Evolutionary conservation across 1,284 basidiomycete genomes (phyloP), one percentile per base, ranked within the genome.

Genomic region (Macrocybe sp.): DNA sequence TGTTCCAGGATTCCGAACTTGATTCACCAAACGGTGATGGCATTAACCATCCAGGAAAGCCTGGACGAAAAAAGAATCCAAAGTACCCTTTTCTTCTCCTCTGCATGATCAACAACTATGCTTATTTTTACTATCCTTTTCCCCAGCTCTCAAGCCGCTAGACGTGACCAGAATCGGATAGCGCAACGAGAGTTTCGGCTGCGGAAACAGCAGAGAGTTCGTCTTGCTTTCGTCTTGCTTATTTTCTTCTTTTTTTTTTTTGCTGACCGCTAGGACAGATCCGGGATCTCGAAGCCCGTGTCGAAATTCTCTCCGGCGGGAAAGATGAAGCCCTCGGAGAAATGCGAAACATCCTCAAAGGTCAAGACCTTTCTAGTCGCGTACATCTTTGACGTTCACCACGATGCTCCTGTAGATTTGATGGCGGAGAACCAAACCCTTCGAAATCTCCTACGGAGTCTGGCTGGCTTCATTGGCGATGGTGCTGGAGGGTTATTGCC

Each of bases 171-270:
- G 67, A 96, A 96, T 63, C 79, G 93, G 48, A 92, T 95, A 50
- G 92, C 92, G 1, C 93, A 96, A 65, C 81, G 92, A 42, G 92
- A 96, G 66, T 96, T 96, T 59, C 81, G 92, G 37, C 73, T 93
- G 46, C 75, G 92, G 56, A 95, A 95, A 64, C 92, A 94, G 64
- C 90, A 91, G 58, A 77, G 85, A 64, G 83, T 84, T 51, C 55
- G 74, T 63, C 28, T 39, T 22, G 34, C 40, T 36, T 6, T 49
- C 41, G 31, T 37, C 44, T 28, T 44, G 31, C 47, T 22, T 41
- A 49, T 38, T 10, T 41, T 33, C 22, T 41, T 33, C 7, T n/a
- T 31, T 32, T 31, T 45, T 48, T 50, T 38, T 49, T 30, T 44
- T 36, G 37, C 22, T 30, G 40, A 42, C 44, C 38, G 55, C 45